phyloP scores from a whole-genome alignment of 73 alveolate genomes.

The Stentor coeruleus region DNA sequence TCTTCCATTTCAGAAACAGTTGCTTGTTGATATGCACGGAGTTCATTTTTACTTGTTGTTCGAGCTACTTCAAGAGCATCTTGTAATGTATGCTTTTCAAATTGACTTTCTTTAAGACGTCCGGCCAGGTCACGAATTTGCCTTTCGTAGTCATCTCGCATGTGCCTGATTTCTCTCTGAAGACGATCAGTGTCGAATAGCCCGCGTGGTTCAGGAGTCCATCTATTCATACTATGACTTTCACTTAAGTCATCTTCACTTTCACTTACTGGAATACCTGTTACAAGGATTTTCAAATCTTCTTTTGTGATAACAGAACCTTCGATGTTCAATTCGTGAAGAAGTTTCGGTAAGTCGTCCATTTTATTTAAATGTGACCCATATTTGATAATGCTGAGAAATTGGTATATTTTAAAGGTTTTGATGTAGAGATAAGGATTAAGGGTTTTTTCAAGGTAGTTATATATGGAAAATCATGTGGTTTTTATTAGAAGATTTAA shows the following conservation, averaged over 20 bases:
- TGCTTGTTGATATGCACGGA: neutral
- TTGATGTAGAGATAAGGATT: neutral
- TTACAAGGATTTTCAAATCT: neutral
- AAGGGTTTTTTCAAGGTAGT: neutral
- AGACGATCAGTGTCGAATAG: neutral
- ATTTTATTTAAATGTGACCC: neutral
- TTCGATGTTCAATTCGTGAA: neutral
- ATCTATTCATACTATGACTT: neutral
- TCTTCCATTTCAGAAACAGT: neutral
- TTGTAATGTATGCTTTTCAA: neutral
- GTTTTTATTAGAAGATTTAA: no score
- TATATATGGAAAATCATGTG: neutral
- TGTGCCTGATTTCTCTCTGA: neutral
- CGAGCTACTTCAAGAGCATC: slow-evolving; percentile 3
- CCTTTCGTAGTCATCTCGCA: slow-evolving; percentile 10
- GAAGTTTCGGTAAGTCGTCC: neutral
- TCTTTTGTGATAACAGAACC: neutral
- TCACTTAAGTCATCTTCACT: slow-evolving; percentile 18
- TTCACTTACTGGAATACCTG: slow-evolving; percentile 22
- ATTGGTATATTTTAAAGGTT: neutral
- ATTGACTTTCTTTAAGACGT: neutral
- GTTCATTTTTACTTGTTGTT: neutral
- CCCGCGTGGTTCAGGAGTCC: slow-evolving; percentile 24
- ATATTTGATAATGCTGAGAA: neutral
- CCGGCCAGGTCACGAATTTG: neutral